Base-by-base conservation (phyloP, 495 filamentous ascomycete genomes). In the Penicillium desertorum region DNA sequence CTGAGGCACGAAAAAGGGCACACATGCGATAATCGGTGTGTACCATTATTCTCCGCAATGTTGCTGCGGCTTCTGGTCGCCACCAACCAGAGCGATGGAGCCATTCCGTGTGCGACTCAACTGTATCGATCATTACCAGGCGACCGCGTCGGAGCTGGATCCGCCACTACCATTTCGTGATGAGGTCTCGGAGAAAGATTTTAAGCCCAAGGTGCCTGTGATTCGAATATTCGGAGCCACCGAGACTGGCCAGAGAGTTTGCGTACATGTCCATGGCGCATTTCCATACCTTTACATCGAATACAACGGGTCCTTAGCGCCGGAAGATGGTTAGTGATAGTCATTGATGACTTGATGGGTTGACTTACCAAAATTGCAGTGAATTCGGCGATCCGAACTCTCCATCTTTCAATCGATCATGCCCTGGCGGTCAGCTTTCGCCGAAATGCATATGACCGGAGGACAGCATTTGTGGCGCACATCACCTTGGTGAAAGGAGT, bases 171-270 rank as follows among this genome's bases (percentile, higher is more conserved):
- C 85, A 39, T 72, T 62, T 55, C 81, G 77, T 52, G 76, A 84
- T 68, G 70, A 79, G 16, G 54, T 76, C 71, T 39, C 80, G 77
- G 70, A 70, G 68, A 67, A 78, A 63, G 59, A 86, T 60, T 68
- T 80, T 51, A 79, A 82, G 36, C 85, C 89, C 1, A 87, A 81
- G 52, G 85, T 98, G 9, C 95, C 94, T 2, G 85, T 98, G 22
- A 87, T 98, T 48, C 85, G 94, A 59, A 83, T 94, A 19, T 98
- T 97, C 70, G 95, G 94, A 0, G 86, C 91, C 5, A 96, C 94
- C 3, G 95, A 97, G 70, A 90, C 91, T 0, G 95, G 95, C 2
- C 93, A 98, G 70, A 96, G 92, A 60, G 90, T 98, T 16, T 98
- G 94, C 75, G 91, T 91, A 22, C 94, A 98, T 79, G 85, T 98